phyloP scores from a whole-genome alignment of 106 monocot genomes.

The Dendrobium officinale region DNA sequence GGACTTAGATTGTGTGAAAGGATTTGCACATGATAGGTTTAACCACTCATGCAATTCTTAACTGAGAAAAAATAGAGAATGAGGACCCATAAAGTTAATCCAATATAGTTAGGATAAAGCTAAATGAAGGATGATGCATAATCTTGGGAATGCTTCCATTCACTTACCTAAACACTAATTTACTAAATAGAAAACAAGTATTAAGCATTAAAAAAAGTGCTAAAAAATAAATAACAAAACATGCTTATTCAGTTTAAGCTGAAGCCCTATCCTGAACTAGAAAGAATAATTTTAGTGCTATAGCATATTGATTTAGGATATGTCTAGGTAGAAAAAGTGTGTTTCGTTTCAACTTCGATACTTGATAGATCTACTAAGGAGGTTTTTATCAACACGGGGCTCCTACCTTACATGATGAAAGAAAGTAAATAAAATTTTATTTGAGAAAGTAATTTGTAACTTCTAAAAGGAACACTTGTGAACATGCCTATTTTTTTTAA shows the following conservation, averaged over 20 bases:
- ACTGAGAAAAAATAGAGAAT: no score
- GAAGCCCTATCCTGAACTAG: not conserved
- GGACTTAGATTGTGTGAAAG: not conserved
- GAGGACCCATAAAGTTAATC: no score
- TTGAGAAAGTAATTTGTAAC: not conserved
- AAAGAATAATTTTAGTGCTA: not conserved
- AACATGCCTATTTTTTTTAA: not conserved
- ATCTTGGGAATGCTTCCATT: not conserved
- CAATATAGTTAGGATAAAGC: no score
- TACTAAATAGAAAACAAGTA: not conserved
- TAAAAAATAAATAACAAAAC: not conserved
- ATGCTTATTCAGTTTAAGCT: not conserved
- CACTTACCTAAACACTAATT: not conserved
- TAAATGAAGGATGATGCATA: not conserved
- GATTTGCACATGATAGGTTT: not conserved
- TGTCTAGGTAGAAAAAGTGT: not conserved
- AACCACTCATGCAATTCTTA: not conserved
- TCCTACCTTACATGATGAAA: not conserved
- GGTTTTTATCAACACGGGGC: not conserved
- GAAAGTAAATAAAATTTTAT: not conserved
- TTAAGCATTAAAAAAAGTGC: not conserved
- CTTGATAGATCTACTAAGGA: not conserved
- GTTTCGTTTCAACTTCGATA: not conserved
- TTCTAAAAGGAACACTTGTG: not conserved
- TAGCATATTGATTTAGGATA: not conserved